A percentile compares a stretch with the other conserved stretches of the same genome.
Conservation (phyloP, 352 stramenopile genomes). For the Phytophthora melonis region DNA sequence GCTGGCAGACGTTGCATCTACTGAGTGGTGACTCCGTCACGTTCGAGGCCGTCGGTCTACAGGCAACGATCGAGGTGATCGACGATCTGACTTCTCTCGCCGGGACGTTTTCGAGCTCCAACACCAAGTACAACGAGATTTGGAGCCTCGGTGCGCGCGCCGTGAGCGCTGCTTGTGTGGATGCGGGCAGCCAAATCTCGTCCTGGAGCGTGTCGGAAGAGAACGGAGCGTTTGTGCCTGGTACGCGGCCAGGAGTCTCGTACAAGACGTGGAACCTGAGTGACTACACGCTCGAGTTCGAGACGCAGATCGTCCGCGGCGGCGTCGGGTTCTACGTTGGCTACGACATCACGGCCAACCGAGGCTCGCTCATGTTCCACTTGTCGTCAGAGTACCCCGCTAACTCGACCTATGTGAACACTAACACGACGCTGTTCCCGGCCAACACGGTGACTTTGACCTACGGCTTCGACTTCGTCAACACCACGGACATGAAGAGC, state of each 20-base stretch:
- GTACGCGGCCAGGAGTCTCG: slow-evolving; percentile 34
- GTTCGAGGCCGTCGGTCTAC: slow-evolving; percentile 38
- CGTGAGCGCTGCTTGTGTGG: slow-evolving; percentile 39
- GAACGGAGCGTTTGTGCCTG: slow-evolving; percentile 44
- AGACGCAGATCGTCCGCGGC: slow-evolving; percentile 28
- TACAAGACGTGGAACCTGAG: slow-evolving; percentile 43
- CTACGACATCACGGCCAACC: slow-evolving; percentile 30
- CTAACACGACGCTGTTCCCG: slow-evolving; percentile 31
- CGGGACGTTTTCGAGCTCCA: slow-evolving; percentile 42
- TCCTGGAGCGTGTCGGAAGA: slow-evolving; percentile 36
- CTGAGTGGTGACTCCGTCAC: slow-evolving; percentile 36
- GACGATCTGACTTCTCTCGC: slow-evolving; percentile 34
- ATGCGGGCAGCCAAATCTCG: slow-evolving; percentile 34
- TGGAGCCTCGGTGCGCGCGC: slow-evolving; percentile 38
- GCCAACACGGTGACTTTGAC: slow-evolving; percentile 25
- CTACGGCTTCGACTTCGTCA: slow-evolving; percentile 33
- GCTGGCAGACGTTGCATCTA: slow-evolving; percentile 39
- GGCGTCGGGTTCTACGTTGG: slow-evolving; percentile 20
- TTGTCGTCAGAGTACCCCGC: slow-evolving; percentile 32
- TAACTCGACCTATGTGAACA: slow-evolving; percentile 26
- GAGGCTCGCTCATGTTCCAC: slow-evolving; percentile 30
- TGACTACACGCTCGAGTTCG: slow-evolving; percentile 34
- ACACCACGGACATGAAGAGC: slow-evolving; percentile 15
- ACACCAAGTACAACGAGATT: slow-evolving; percentile 45
- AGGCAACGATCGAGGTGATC: slow-evolving; percentile 36